These are phyloP conservation scores for Alternaria gaisen DNA, from an alignment of 2,329 filamentous ascomycete genomes.

Conservation along the genomic window DNA sequence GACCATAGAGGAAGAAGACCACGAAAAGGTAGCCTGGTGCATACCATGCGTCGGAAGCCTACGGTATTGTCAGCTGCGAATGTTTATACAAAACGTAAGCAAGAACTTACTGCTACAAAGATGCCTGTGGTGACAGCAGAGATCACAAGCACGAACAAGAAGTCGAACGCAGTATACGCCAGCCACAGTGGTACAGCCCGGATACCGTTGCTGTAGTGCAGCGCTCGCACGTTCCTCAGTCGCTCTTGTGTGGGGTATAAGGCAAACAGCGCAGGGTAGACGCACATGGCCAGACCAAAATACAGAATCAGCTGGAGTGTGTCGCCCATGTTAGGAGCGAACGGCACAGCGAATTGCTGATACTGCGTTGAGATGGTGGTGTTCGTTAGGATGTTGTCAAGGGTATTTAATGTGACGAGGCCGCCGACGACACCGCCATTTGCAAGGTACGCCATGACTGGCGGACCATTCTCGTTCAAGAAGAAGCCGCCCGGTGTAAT, in stretches of 20 bases:
- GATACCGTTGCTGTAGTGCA: constrained; percentile 93
- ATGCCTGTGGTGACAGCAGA: constrained; percentile 73
- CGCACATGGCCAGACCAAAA: constrained; percentile 78
- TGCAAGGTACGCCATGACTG: constrained; percentile 76
- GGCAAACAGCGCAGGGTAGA: constrained; percentile 86
- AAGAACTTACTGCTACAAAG: constrained; percentile 63
- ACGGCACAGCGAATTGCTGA: constrained; percentile 78
- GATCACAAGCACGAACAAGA: constrained; percentile 73
- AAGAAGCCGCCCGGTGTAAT: constrained; percentile 84
- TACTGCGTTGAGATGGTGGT: constrained; percentile 76
- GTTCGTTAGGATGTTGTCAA: constrained; percentile 78
- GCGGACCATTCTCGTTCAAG: constrained; percentile 68
- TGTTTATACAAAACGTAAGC: neutral
- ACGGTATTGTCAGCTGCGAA: constrained; percentile 19
- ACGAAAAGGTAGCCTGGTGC: constrained; percentile 82
- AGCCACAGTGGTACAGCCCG: constrained; percentile 83
- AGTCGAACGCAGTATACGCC: constrained; percentile 84
- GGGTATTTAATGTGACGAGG: constrained; percentile 87
- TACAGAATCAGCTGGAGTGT: constrained; percentile 83
- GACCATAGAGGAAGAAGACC: constrained; percentile 80
- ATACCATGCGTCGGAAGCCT: constrained; percentile 73
- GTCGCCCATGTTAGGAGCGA: constrained; percentile 72
- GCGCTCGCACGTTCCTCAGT: constrained; percentile 77
- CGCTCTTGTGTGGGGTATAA: constrained; percentile 89
- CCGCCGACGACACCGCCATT: constrained; percentile 69